A percentile compares a stretch with the other conserved stretches of the same genome.
These are phyloP conservation scores for Poa annua DNA, from an alignment of 176 grass and related monocot species.

Conservation along the genomic window DNA sequence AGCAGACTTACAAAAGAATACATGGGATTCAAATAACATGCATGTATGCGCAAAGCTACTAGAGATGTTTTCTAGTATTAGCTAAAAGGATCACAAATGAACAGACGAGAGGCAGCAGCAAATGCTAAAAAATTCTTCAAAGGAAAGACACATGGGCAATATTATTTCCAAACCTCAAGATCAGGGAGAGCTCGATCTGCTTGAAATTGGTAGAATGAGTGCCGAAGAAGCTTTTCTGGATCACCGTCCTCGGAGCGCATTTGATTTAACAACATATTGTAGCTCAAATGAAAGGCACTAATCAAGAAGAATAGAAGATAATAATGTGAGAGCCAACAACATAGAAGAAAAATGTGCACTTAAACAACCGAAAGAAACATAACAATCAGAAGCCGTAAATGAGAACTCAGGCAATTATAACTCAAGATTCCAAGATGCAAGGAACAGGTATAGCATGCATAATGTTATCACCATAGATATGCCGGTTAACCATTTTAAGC, in stretches of 20 bases:
- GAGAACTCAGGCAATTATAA: slow-evolving; percentile 9
- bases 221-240: slow-evolving; percentile 89
- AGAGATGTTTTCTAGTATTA: background rate
- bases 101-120: background rate
- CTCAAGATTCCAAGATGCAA: slow-evolving; percentile 26
- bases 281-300: slow-evolving; percentile 96
- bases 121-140: background rate
- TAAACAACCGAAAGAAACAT: background rate
- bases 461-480: background rate
- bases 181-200: slow-evolving; percentile 80
- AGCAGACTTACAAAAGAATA: background rate
- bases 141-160: background rate
- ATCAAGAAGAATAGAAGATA: slow-evolving; percentile 41
- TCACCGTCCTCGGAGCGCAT: slow-evolving; percentile 93
- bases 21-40: background rate
- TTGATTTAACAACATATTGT: slow-evolving; percentile 99
- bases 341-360: background rate
- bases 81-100: background rate
- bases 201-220: slow-evolving; percentile 98
- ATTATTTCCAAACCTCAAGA: slow-evolving; percentile 72
- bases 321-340: background rate
- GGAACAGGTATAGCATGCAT: slow-evolving; percentile 10
- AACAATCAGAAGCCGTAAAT: background rate
- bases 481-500: background rate
- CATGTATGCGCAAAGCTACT: background rate